phyloP scores from a whole-genome alignment of 495 filamentous ascomycete genomes.

The Parmelia sp. region DNA sequence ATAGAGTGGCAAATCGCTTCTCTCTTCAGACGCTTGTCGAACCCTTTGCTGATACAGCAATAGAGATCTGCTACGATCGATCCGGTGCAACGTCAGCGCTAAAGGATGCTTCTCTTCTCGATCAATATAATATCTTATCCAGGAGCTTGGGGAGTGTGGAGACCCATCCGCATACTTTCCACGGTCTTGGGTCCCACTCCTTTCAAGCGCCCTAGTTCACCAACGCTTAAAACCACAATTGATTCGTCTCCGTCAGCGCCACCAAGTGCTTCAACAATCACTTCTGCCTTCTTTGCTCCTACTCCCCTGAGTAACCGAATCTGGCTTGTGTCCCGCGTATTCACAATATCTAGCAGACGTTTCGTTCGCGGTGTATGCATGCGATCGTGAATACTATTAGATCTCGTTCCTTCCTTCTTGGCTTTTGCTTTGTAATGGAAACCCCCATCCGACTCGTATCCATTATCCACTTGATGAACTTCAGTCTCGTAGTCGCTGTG shows the following conservation, averaged over 20 bases:
- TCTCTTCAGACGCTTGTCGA: background rate
- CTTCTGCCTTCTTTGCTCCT: constrained; percentile 49
- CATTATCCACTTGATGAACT: background rate
- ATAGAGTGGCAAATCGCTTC: constrained; percentile 31
- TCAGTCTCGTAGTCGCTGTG: constrained; percentile 8
- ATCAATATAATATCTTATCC: background rate
- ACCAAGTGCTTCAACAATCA: constrained; percentile 47
- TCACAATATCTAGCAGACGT: constrained; percentile 75
- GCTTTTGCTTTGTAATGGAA: constrained; percentile 40
- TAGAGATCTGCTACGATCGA: too few species aligned
- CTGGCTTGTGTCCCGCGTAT: constrained; percentile 66
- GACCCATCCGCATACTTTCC: constrained; percentile 47
- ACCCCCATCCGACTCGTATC: constrained; percentile 32
- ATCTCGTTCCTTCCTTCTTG: constrained; percentile 24
- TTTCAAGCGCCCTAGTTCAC: constrained; percentile 43
- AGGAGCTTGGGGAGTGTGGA: background rate
- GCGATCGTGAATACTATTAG: constrained; percentile 12
- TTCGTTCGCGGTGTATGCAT: constrained; percentile 59
- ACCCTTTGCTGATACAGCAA: too few species aligned
- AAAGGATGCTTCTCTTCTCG: background rate
- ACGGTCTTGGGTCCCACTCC: constrained; percentile 49
- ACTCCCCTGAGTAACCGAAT: constrained; percentile 64
- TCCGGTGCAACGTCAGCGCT: constrained; percentile 3
- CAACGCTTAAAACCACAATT: constrained; percentile 37
- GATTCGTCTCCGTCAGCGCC: constrained; percentile 25